A percentile compares a stretch with the other conserved stretches of the same genome.
Conservation (phyloP, 768 basidiomycete species). For the Lactarius sp. region DNA sequence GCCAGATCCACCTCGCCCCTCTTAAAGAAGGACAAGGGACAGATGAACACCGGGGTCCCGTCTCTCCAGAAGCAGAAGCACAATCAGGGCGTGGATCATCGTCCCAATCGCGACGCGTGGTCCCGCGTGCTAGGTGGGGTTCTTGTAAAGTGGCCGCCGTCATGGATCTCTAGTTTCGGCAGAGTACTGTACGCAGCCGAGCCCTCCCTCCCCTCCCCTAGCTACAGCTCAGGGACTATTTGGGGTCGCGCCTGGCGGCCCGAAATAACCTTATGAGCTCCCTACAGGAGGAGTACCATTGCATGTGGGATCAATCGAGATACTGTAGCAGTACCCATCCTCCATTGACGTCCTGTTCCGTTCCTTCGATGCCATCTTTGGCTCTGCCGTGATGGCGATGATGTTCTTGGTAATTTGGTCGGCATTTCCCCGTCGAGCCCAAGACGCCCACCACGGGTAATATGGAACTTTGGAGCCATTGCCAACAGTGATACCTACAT, state of each 20-base stretch:
- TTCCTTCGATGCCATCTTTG: neutral
- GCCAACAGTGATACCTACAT: too few species aligned
- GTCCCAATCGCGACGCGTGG: neutral
- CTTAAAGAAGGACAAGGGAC: neutral
- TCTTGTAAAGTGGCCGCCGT: neutral
- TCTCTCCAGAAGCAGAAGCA: neutral
- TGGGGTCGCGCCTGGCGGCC: neutral
- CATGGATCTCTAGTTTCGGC: neutral
- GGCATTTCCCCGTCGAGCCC: neutral
- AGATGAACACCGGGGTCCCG: neutral
- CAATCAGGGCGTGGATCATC: neutral
- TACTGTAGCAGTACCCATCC: neutral
- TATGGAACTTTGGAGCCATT: too few species aligned
- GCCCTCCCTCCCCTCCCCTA: neutral
- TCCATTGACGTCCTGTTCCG: neutral
- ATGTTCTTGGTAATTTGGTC: neutral
- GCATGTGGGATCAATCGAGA: neutral
- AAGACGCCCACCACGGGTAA: neutral
- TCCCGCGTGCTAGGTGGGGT: neutral
- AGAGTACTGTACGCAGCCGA: neutral
- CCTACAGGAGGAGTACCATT: too few species aligned
- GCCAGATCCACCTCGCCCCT: neutral
- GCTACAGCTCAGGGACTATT: neutral
- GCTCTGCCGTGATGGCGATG: neutral
- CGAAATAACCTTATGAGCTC: neutral